Evolutionary conservation across 139 green algal species (phyloP).

Genomic region (Ostreobium quekettii): DNA sequence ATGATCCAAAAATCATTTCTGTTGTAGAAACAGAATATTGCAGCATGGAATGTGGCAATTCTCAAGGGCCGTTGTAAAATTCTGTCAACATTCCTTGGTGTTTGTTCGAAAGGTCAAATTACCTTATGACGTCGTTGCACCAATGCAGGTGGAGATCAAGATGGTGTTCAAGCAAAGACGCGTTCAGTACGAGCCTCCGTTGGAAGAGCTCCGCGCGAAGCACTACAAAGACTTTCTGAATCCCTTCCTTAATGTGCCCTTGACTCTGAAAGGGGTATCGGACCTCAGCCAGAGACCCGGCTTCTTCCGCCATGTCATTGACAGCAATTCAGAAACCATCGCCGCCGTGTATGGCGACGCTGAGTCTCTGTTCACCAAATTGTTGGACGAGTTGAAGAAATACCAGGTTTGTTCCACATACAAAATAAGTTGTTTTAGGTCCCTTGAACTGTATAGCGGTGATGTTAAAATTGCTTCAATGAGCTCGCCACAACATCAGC

Average conservation of each 20-base stretch:
- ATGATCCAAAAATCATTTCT: too few relatives aligned
- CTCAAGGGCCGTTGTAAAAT: too few relatives aligned
- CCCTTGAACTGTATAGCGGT: too few relatives aligned
- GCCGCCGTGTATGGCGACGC: conserved; percentile 53
- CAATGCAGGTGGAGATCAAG: conserved; percentile 40
- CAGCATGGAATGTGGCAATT: too few relatives aligned
- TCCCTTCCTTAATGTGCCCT: conserved; percentile 48
- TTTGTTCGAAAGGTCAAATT: too few relatives aligned
- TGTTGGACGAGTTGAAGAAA: conserved; percentile 60
- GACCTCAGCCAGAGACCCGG: conserved; percentile 50
- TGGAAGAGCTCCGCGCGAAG: conserved; percentile 64
- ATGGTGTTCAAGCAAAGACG: conserved; percentile 56
- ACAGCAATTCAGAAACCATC: conserved; percentile 38
- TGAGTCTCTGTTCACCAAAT: conserved; percentile 46
- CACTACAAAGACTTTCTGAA: conserved; percentile 56
- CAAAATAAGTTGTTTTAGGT: too few relatives aligned
- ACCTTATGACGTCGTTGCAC: too few relatives aligned
- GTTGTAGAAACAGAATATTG: too few relatives aligned
- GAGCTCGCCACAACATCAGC: too few relatives aligned
- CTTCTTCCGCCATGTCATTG: conserved; percentile 67
- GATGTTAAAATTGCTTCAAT: too few relatives aligned
- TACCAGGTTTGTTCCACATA: conserved; percentile 31
- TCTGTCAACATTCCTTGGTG: too few relatives aligned
- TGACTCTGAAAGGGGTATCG: conserved; percentile 49
- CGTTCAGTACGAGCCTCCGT: conserved; percentile 58